A percentile compares a stretch with the other conserved stretches of the same genome.
Conservation (phyloP, 2,329 filamentous ascomycete genomes). For the Anthostomella pinea region DNA sequence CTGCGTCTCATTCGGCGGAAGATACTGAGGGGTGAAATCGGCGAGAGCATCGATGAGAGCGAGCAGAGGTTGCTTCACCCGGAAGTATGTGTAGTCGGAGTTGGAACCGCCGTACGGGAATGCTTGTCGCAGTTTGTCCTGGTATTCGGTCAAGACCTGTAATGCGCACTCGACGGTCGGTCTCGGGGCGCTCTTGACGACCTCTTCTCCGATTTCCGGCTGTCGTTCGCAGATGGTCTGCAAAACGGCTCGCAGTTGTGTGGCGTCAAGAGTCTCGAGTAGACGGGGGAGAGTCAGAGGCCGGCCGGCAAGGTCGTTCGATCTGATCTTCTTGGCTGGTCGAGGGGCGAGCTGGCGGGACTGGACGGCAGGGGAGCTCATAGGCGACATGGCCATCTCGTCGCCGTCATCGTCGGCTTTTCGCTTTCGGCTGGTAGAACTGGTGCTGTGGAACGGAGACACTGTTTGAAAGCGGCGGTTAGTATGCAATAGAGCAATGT, state of each 20-base stretch:
- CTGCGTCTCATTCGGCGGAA: slow-evolving; percentile 86
- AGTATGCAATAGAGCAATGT: slow-evolving; percentile 4
- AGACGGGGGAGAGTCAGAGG: slow-evolving; percentile 63
- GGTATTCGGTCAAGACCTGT: slow-evolving; percentile 77
- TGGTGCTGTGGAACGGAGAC: slow-evolving; percentile 52
- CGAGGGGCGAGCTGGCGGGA: slow-evolving; percentile 62
- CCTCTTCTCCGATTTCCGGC: slow-evolving; percentile 80
- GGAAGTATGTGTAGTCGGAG: slow-evolving; percentile 92
- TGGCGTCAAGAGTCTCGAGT: slow-evolving; percentile 88
- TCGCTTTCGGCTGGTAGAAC: slow-evolving; percentile 65
- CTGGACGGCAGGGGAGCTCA: slow-evolving; percentile 73
- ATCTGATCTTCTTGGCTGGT: slow-evolving; percentile 61
- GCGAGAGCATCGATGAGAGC: slow-evolving; percentile 84
- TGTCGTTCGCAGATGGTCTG: slow-evolving; percentile 88
- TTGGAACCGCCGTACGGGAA: slow-evolving; percentile 83
- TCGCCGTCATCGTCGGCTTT: slow-evolving; percentile 83
- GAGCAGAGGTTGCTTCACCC: slow-evolving; percentile 76
- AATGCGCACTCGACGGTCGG: slow-evolving; percentile 80
- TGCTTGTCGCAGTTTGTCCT: slow-evolving; percentile 70
- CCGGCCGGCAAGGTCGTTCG: slow-evolving; percentile 62
- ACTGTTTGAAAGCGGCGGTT: slow-evolving; percentile 28
- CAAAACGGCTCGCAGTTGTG: slow-evolving; percentile 81
- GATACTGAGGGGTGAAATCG: slow-evolving; percentile 93
- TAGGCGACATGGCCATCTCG: slow-evolving; percentile 88
- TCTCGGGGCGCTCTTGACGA: slow-evolving; percentile 79